Evolutionary conservation across 257 asterid genomes (phyloP).

Genomic region (Linaria vulgaris): DNA sequence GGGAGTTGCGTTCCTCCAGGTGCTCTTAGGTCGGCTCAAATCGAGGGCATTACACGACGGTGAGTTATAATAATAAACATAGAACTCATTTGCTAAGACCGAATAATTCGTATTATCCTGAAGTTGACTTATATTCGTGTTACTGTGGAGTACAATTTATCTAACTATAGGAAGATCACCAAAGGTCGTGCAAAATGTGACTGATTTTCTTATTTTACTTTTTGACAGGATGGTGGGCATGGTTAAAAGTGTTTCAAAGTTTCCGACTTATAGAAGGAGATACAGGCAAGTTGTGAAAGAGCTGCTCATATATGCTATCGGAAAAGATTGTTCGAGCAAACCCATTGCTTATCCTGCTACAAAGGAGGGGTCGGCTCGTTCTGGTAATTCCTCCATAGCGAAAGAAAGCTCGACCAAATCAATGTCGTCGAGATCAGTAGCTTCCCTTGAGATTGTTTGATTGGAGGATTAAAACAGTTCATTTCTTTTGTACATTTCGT

Average conservation of each 20-base stretch:
- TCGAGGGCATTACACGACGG: constrained; percentile 91
- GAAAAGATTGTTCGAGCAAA: constrained; percentile 42
- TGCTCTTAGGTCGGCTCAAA: constrained; percentile 80
- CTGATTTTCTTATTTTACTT: too few species aligned
- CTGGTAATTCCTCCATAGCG: constrained; percentile 30
- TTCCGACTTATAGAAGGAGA: constrained; percentile 82
- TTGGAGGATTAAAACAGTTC: not conserved
- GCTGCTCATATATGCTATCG: constrained; percentile 34
- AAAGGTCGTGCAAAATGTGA: too few species aligned
- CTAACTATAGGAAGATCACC: too few species aligned
- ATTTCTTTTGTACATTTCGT: constrained; percentile 1
- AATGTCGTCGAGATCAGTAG: constrained; percentile 38
- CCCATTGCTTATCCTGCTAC: constrained; percentile 30
- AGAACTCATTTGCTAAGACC: too few species aligned
- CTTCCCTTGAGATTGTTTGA: constrained; percentile 60
- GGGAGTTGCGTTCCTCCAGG: constrained; percentile 60
- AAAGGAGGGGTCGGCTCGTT: constrained; percentile 46
- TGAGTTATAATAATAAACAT: constrained; percentile 20
- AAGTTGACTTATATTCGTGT: too few species aligned
- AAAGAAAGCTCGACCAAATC: constrained; percentile 40
- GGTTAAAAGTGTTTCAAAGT: constrained; percentile 54
- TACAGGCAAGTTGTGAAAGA: constrained; percentile 78
- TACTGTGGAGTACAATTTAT: too few species aligned
- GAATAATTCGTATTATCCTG: too few species aligned
- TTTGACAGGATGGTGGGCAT: constrained; percentile 83